A percentile compares a stretch with the other conserved stretches of the same genome.
Conservation (phyloP, 1,139 yeast genomes). For the Arxiozyma telluris region DNA sequence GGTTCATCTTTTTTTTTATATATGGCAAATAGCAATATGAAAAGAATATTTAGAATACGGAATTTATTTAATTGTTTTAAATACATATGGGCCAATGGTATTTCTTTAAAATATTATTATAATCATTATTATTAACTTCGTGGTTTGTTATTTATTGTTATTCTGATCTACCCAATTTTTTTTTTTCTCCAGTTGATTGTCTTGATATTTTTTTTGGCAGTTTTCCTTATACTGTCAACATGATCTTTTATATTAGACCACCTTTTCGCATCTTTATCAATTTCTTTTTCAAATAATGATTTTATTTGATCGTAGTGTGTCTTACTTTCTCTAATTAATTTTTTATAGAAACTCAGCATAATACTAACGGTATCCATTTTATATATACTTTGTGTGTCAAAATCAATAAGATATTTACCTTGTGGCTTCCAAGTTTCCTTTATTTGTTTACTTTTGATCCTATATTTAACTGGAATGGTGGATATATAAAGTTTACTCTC, state of each 20-base stretch:
- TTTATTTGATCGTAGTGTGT: neutral
- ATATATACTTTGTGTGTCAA: constrained; percentile 9
- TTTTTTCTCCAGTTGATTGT: neutral
- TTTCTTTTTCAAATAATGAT: neutral
- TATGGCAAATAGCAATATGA: neutral
- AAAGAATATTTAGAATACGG: neutral
- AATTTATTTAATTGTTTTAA: too few relatives aligned
- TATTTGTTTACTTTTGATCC: neutral
- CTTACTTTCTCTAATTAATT: neutral
- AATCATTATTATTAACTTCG: too few relatives aligned
- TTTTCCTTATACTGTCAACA: neutral
- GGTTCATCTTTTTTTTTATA: too few relatives aligned
- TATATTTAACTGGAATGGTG: neutral
- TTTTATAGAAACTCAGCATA: neutral
- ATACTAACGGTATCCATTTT: neutral
- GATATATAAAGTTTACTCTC: neutral
- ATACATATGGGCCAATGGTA: too few relatives aligned
- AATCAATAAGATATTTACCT: constrained; percentile 15
- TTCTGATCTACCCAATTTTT: neutral
- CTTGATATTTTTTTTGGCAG: neutral
- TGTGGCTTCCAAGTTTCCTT: constrained; percentile 11
- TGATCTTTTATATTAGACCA: neutral
- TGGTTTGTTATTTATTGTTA: neutral
- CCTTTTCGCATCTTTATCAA: neutral
- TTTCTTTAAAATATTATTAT: too few relatives aligned